A percentile compares a stretch with the other conserved stretches of the same genome.
phyloP scores from a whole-genome alignment of 441 rosid species.

The Adansonia gregorii region DNA sequence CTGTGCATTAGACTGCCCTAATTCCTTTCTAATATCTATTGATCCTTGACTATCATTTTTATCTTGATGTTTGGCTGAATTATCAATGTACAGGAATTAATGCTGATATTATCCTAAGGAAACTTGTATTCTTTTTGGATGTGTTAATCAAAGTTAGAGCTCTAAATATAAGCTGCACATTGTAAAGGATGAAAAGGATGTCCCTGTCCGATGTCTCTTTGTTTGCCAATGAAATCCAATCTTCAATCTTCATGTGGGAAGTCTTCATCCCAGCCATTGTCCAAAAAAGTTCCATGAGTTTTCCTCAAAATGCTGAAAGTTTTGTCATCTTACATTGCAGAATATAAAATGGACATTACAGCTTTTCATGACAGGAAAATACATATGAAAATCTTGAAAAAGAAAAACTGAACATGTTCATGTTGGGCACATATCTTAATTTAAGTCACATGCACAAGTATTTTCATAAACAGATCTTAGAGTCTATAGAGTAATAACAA shows the following conservation, averaged over 20 bases:
- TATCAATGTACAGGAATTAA: constrained; percentile 14
- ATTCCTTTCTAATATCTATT: background rate
- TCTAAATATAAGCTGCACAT: background rate
- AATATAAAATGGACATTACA: background rate
- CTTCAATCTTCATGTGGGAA: constrained; percentile 70
- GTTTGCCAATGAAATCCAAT: background rate
- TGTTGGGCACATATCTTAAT: too few relatives aligned
- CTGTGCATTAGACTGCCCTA: constrained; percentile 40
- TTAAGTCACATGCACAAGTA: too few relatives aligned
- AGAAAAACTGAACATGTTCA: too few relatives aligned
- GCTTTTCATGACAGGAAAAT: too few relatives aligned
- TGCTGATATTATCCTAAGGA: background rate
- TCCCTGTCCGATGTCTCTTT: background rate
- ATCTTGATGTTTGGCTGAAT: background rate
- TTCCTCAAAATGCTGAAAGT: constrained; percentile 82
- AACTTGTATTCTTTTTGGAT: background rate
- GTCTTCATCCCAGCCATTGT: constrained; percentile 74
- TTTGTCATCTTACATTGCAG: constrained; percentile 57
- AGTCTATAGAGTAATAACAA: too few relatives aligned
- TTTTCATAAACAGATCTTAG: too few relatives aligned
- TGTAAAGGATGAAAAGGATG: background rate
- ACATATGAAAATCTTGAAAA: too few relatives aligned
- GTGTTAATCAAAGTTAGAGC: background rate
- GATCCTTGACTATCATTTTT: background rate
- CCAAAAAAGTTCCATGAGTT: constrained; percentile 73